Evolutionary conservation across 176 grass and related monocot species (phyloP), one percentile per base, ranked within the genome.

Genomic region (Eremochloa ophiuroides): DNA sequence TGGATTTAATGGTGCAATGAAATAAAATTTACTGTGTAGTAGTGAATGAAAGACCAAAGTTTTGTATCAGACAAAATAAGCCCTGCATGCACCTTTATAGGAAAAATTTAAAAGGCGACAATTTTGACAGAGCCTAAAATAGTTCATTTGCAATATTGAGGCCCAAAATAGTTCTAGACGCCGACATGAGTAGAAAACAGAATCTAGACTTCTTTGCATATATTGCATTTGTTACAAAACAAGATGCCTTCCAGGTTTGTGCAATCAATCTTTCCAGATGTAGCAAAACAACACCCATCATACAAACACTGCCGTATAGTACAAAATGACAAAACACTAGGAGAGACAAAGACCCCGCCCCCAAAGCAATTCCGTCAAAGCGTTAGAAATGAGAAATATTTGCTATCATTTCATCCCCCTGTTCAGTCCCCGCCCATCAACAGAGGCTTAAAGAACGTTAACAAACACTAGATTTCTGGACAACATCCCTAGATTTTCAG

Each of bases 331-430:
- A 67, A 51, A 64, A 53, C 41, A 5, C 42, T 23, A 42, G 16
- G 12, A 20, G 40, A 33, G 48, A 48, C 48, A 75, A 40, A 51
- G 27, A 62, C 11, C 60, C 12, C 46, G 0, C 26, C 77, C 77
- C 44, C 74, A 76, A 63, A 31, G 80, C 31, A 77, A 71, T 41
- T 41, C 50, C 1, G 71, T 77, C 62, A 53, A 84, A 33, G 22
- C 62, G 31, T 28, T 44, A 13, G 15, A 81, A 89, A 33, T 18
- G 53, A 18, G 16, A 27, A 40, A 51, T 29, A 4, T 6, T 3
- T 25, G 12, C 53, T 10, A 18, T 20, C 20, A 18, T 39, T 81
- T 20, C 66, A 40, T 66, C 59, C 29, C 29, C n/a, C 18, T 10
- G 29, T 39, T 62, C 29, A 65, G 17, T 20, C 22, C 71, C 20